These are phyloP conservation scores for Xylariomycetidae sp. DNA, from an alignment of 2,329 filamentous ascomycete species.

Conservation along the genomic window DNA sequence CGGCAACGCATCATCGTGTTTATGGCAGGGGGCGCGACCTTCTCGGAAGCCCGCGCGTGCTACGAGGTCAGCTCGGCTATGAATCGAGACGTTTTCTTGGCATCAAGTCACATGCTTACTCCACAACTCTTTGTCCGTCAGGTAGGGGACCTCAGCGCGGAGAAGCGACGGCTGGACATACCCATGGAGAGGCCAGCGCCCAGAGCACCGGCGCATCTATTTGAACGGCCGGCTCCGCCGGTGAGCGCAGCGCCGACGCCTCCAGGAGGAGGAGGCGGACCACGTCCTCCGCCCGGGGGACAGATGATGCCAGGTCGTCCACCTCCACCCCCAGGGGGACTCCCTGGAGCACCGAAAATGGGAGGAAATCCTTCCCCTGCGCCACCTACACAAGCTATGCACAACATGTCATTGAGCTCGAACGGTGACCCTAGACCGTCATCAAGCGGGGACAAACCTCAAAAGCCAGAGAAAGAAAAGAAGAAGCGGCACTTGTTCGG, in stretches of 20 bases:
- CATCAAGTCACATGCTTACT: conserved; percentile 88
- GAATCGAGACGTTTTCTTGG: conserved; percentile 79
- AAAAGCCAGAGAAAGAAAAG: conserved; percentile 53
- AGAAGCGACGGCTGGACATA: conserved; percentile 72
- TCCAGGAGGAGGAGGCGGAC: conserved; percentile 20
- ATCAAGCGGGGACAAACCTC: conserved; percentile 32
- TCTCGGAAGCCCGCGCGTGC: conserved; percentile 82
- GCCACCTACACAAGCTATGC: conserved; percentile 53
- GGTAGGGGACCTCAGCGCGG: conserved; percentile 70
- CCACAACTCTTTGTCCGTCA: conserved; percentile 80
- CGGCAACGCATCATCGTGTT: conserved; percentile 89
- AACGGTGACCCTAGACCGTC: neutral
- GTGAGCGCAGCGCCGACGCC: conserved; percentile 24
- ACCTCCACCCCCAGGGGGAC: conserved; percentile 25
- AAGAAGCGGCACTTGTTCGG: conserved; percentile 56
- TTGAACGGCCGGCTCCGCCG: conserved; percentile 61
- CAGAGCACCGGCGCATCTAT: conserved; percentile 81
- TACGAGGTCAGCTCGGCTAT: conserved; percentile 76
- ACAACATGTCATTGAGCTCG: conserved; percentile 45
- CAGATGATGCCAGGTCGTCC: conserved; percentile 24
- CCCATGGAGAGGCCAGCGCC: conserved; percentile 75
- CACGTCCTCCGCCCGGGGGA: conserved; percentile 21
- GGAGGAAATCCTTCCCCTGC: conserved; percentile 18
- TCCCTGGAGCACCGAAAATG: conserved; percentile 30
- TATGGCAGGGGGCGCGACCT: conserved; percentile 92